A percentile compares a stretch with the other conserved stretches of the same genome.
These are phyloP conservation scores for Hypoxylon sp. DNA, from an alignment of 2,329 filamentous ascomycete species.

Conservation along the genomic window DNA sequence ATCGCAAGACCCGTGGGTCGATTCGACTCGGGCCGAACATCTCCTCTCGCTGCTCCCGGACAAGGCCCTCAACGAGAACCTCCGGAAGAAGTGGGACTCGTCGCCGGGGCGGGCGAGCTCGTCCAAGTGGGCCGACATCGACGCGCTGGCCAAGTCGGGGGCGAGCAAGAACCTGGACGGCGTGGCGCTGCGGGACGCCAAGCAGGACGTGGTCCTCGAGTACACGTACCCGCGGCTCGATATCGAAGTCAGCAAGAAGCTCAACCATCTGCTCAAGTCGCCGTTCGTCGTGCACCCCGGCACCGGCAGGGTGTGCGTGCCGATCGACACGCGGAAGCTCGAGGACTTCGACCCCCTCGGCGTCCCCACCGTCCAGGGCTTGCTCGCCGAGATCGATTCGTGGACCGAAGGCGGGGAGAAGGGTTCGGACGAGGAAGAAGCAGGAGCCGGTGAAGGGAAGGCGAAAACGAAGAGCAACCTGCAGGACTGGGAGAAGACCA, in stretches of 20 bases:
- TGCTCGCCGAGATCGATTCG: constrained; percentile 85
- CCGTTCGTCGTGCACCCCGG: constrained; percentile 97
- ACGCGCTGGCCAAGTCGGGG: constrained; percentile 80
- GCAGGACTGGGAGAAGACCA: constrained; percentile 96
- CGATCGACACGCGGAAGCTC: constrained; percentile 78
- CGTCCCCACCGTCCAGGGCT: constrained; percentile 87
- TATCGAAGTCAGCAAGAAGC: constrained; percentile 95
- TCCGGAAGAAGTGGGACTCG: constrained; percentile 91
- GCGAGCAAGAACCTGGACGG: constrained; percentile 76
- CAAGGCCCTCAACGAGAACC: constrained; percentile 74
- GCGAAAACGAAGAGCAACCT: constrained; percentile 48
- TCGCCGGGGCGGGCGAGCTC: constrained; percentile 77
- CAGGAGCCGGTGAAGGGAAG: constrained; percentile 42
- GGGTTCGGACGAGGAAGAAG: constrained; percentile 28
- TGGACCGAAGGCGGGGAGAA: constrained; percentile 58
- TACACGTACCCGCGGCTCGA: constrained; percentile 98
- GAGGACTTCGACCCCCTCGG: constrained; percentile 85
- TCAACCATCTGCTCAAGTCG: constrained; percentile 96
- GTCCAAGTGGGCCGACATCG: constrained; percentile 94
- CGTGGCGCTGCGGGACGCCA: constrained; percentile 80
- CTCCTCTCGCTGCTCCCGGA: constrained; percentile 89
- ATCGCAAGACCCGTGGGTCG: constrained; percentile 85
- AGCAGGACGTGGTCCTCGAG: constrained; percentile 95
- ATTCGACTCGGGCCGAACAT: constrained; percentile 73
- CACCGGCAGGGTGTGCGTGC: constrained; percentile 93